phyloP scores from a whole-genome alignment of 1,284 basidiomycete species.

The Malassezia caprae region DNA sequence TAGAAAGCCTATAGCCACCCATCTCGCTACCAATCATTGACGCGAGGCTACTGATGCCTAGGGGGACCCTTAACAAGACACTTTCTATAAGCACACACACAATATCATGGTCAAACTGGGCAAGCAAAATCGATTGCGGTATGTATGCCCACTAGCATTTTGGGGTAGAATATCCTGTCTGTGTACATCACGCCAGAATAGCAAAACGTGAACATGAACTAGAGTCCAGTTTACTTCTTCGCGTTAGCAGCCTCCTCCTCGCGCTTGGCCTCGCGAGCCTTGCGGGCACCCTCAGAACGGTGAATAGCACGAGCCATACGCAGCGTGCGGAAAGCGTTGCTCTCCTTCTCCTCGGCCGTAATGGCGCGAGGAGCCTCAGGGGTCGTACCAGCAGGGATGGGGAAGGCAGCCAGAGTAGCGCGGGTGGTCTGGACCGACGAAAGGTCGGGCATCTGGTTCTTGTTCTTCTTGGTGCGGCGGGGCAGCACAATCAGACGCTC shows the following conservation, averaged over 20 bases:
- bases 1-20: neutral
- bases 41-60: neutral
- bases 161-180: slow-evolving; percentile 11
- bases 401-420: slow-evolving; percentile 47
- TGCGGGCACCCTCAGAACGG: slow-evolving; percentile 78
- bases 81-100: neutral
- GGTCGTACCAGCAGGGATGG: slow-evolving; percentile 59
- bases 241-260: slow-evolving; percentile 83
- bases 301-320: slow-evolving; percentile 73
- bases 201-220: neutral
- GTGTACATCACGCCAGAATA: slow-evolving; percentile 14
- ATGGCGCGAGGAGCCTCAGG: slow-evolving; percentile 83
- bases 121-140: slow-evolving; percentile 17
- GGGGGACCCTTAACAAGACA: neutral
- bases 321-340: slow-evolving; percentile 71
- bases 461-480: slow-evolving; percentile 64
- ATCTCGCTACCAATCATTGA: neutral
- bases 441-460: slow-evolving; percentile 72
- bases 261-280: slow-evolving; percentile 58
- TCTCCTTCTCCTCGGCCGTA: slow-evolving; percentile 78
- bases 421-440: slow-evolving; percentile 72
- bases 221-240: slow-evolving; percentile 63
- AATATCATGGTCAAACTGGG: slow-evolving; percentile 1
- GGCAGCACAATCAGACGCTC: slow-evolving; percentile 72
- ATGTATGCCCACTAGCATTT: slow-evolving; percentile 14